phyloP scores from a whole-genome alignment of 1,139 yeast genomes.

The Candida sanyaensis region DNA sequence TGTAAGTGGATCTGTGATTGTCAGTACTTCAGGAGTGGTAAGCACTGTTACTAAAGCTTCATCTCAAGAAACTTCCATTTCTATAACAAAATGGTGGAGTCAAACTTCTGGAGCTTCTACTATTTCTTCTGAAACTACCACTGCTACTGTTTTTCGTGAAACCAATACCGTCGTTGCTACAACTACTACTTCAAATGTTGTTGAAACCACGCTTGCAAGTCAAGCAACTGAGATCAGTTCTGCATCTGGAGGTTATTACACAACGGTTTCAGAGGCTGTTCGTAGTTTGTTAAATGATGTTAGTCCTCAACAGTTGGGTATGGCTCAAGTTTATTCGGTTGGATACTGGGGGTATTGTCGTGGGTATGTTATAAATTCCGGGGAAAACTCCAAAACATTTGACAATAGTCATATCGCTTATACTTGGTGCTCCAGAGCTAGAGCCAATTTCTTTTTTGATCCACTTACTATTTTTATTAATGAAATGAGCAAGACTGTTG shows the following conservation, averaged over 20 bases:
- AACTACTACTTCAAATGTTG: not conserved
- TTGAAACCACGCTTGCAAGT: conserved; percentile 8
- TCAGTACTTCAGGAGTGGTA: conserved; percentile 4
- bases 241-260: conserved; percentile 13
- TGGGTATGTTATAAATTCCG: conserved; percentile 37
- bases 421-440: conserved; percentile 58
- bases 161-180: not conserved
- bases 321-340: conserved; percentile 62
- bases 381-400: conserved; percentile 12
- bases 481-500: conserved; percentile 32
- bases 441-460: conserved; percentile 51
- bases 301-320: conserved; percentile 40
- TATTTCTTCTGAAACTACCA: conserved; percentile 5
- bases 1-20: not conserved
- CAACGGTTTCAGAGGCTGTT: conserved; percentile 15
- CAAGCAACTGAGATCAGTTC: conserved; percentile 2
- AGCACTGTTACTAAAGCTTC: conserved; percentile 8
- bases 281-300: conserved; percentile 18
- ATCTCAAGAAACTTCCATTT: conserved; percentile 4
- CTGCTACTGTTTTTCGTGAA: not conserved
- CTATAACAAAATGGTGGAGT: not conserved
- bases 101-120: conserved; percentile 1
- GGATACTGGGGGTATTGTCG: conserved; percentile 78
- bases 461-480: conserved; percentile 49
- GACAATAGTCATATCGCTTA: conserved; percentile 41